Base-by-base conservation (phyloP, 2,329 filamentous ascomycete species). In the Lomentospora prolificans region DNA sequence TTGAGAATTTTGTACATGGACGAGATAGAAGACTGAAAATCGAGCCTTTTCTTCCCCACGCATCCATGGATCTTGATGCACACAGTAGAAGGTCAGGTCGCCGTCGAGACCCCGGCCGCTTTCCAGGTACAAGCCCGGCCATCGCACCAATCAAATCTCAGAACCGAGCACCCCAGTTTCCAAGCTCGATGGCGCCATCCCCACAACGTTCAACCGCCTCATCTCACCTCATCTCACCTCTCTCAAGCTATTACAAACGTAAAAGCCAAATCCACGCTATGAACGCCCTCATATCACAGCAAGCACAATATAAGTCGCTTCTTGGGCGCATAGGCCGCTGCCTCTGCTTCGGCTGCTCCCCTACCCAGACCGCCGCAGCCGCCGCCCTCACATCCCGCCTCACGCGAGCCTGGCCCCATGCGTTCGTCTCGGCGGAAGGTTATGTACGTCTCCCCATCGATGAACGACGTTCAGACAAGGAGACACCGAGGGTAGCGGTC, bases 341-440 rank as follows among this genome's bases (percentile, higher is more conserved):
- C 48, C 58, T 62, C 31, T 22, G 51, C 41, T 62, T 62, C 54
- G 60, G 60, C 53, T 62, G 60, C 58, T 30, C 48, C 27, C 41
- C 53, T 3, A 24, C 22, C 17, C 58, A 61, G 24, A 60, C 57
- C 12, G 33, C 30, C n/a, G 28, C 31, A 19, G 60, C 59, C 10
- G 56, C 57, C 14, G 48, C 30, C 7, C 54, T 61, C 28, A 46
- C 59, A 6, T 44, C 50, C n/a, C 30, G 17, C 48, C 24, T 61
- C 27, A 58, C 54, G 2, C 5, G 50, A 22, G 48, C 53, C 31
- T 58, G 54, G 52, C 24, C 36, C 2, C 17, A 24, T 9, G 27
- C 33, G 4, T 55, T 48, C 17, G 46, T 54, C 51, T 9, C 19
- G 7, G 22, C 46, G 5, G 51, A 52, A n/a, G 48, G 48, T 17